Percentiles rank a stretch among this genome's conserved stretches.
phyloP scores from a whole-genome alignment of 345 rosid species.

The Conringia planisiliqua region DNA sequence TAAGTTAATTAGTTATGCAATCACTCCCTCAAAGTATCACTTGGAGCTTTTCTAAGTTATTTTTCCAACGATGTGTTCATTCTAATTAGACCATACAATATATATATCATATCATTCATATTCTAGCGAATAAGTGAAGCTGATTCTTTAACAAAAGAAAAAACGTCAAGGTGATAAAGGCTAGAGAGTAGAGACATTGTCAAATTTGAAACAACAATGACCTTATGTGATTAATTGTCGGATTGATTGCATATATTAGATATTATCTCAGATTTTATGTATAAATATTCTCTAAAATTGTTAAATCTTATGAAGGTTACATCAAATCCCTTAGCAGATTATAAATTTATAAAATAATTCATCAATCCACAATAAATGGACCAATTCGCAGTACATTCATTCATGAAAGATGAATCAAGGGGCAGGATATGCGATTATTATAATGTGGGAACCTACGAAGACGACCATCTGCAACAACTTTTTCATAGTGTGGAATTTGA shows the following conservation, averaged over 20 bases:
- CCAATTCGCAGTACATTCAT: background rate
- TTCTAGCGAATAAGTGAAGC: background rate
- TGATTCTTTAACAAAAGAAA: background rate
- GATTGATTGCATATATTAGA: background rate
- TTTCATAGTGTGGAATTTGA: conserved; percentile 1
- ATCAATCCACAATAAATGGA: background rate
- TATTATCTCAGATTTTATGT: background rate
- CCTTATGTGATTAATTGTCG: background rate
- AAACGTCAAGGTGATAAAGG: background rate
- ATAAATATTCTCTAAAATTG: background rate
- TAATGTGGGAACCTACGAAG: conserved; percentile 16
- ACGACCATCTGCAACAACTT: conserved; percentile 6
- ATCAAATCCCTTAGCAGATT: background rate
- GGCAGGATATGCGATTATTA: background rate
- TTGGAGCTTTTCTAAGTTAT: background rate
- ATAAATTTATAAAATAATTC: background rate
- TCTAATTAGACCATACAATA: background rate
- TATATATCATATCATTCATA: too few species aligned
- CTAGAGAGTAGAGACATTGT: background rate
- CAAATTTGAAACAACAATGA: background rate
- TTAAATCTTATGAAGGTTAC: background rate
- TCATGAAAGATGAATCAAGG: background rate
- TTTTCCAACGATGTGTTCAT: background rate
- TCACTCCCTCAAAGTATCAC: background rate
- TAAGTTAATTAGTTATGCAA: background rate